Conservation (phyloP, 108 stramenopile species). For the Cyclotella choctawhatcheeana region DNA sequence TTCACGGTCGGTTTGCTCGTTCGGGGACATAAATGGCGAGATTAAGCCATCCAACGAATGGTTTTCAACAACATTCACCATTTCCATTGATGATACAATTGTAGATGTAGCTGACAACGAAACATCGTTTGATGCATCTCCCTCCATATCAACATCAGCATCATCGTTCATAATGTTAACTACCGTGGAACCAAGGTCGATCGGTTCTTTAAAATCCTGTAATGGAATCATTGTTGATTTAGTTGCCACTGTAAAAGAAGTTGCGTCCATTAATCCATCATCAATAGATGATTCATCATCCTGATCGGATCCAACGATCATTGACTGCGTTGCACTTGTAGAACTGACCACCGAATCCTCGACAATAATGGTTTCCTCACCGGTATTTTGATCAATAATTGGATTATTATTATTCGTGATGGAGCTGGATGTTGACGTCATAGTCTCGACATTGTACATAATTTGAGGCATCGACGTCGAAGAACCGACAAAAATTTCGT, state of each 20-base stretch:
- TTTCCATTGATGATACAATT: too few relatives aligned
- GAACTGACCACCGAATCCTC: neutral
- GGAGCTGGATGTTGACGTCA: neutral
- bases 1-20: neutral
- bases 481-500: too few relatives aligned
- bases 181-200: too few relatives aligned
- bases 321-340: neutral
- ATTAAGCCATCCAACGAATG: neutral
- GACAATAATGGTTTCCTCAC: neutral
- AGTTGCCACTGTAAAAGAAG: too few relatives aligned
- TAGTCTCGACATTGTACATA: neutral
- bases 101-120: neutral
- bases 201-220: neutral
- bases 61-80: neutral
- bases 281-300: neutral
- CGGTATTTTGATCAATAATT: conserved; percentile 4
- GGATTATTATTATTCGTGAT: neutral
- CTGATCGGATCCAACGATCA: neutral
- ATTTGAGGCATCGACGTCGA: neutral
- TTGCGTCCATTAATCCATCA: too few relatives aligned
- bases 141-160: neutral
- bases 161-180: too few relatives aligned
- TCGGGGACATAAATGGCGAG: neutral
- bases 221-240: too few relatives aligned
- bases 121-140: neutral